These are phyloP conservation scores for Beta macrorhiza DNA, from an alignment of 179 eudicot species.

Conservation along the genomic window DNA sequence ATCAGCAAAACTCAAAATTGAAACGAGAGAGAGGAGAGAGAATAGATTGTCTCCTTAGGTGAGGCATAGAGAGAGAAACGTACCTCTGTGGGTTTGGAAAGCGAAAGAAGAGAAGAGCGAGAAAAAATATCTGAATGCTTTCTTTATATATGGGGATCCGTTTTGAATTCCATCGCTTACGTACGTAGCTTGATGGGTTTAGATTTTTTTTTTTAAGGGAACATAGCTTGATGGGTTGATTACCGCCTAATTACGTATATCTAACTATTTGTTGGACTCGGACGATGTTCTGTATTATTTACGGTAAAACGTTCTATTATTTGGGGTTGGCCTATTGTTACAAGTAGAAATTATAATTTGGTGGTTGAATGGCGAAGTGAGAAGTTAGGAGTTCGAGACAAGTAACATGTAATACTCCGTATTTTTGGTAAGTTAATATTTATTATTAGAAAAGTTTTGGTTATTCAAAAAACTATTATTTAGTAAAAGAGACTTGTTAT, in stretches of 20 bases:
- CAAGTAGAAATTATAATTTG: no score
- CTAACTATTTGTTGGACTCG: not conserved
- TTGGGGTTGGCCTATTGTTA: no score
- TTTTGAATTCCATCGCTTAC: not conserved
- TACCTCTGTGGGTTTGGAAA: not conserved
- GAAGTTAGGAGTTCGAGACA: no score
- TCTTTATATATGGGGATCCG: conserved; percentile 5
- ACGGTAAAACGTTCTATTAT: no score
- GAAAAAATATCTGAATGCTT: not conserved
- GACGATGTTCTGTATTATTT: no score
- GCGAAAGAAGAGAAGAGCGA: not conserved
- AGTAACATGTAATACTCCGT: no score
- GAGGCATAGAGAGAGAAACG: conserved; percentile 18
- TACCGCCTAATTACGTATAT: not conserved
- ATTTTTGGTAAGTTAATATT: no score
- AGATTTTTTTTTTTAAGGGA: no score
- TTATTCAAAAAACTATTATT: no score
- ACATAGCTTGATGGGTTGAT: not conserved
- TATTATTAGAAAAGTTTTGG: no score
- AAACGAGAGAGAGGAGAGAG: not conserved
- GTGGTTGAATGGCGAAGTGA: no score
- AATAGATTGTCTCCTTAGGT: conserved; percentile 17
- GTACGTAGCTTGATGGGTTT: not conserved
- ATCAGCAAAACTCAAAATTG: not conserved
- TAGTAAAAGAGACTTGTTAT: no score